phyloP scores from a whole-genome alignment of 495 filamentous ascomycete genomes.

The Apodospora peruviana region DNA sequence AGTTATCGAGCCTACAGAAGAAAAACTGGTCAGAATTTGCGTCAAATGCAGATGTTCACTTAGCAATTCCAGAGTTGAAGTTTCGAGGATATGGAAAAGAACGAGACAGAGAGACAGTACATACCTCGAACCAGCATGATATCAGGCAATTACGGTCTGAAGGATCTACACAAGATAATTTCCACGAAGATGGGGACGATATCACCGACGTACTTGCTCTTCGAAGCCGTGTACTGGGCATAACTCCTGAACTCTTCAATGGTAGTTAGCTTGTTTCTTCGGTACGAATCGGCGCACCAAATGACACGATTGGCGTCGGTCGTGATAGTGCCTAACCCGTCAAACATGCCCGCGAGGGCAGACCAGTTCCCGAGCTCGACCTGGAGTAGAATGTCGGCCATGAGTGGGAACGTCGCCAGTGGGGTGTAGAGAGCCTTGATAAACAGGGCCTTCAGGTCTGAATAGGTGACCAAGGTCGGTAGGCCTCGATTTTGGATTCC shows the following conservation, averaged over 20 bases:
- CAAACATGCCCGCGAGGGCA: background rate
- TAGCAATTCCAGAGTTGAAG: too few species aligned
- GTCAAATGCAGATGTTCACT: too few species aligned
- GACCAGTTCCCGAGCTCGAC: background rate
- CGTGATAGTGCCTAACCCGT: background rate
- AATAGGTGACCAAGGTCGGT: background rate
- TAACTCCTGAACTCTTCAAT: background rate
- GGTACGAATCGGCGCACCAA: background rate
- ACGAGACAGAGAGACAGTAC: background rate
- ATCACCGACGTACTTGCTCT: slow-evolving; percentile 3
- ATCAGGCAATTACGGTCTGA: background rate
- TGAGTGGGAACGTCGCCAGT: background rate
- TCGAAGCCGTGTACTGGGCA: background rate
- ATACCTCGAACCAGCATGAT: background rate
- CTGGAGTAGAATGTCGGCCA: background rate
- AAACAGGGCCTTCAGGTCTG: background rate
- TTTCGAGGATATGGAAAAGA: background rate
- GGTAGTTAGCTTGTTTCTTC: background rate
- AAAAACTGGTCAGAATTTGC: background rate
- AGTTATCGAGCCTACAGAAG: background rate
- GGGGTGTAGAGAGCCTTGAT: background rate
- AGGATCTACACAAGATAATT: background rate
- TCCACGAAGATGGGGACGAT: background rate
- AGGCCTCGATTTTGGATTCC: background rate
- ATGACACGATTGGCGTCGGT: background rate